Base-by-base conservation (phyloP, 805 yeast genomes). In the Candida glaebosa region DNA sequence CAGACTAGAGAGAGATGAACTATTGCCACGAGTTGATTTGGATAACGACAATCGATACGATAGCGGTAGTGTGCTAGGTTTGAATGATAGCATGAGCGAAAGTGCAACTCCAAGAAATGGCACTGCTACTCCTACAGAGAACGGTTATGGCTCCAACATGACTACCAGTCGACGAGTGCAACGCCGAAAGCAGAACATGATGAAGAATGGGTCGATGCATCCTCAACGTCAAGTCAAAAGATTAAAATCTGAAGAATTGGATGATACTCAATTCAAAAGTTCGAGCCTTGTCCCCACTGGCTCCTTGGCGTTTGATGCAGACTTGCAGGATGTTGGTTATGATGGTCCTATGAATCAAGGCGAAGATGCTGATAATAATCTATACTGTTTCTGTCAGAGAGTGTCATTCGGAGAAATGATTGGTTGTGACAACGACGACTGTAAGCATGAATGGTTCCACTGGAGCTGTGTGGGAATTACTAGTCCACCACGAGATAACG, bases 351-450 rank as follows among this genome's bases (percentile, higher is more conserved):
- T 10, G 14, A 37, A 40, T 10, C 41, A 43, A 12, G 45, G 41
- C 79, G 75, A 69, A 34, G 75, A 68, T 47, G 69, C 73, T 0
- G 75, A 70, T 45, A 69, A 69, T 45, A 67, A 61, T 38, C 53
- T 70, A 41, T 91, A 91, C 60, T 93, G 99, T 63, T 84, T 87
- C 65, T 93, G 99, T 59, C 96, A 88, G 60, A 84, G 93, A 50
- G 96, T 87, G 0, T 90, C 97, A 1, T 89, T 84, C 65, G 99
- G 99, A 19, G 90, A 84, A 53, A 93, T 93, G 99, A 87, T 93
- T 56, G 98, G 95, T 0, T 93, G 99, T 66, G 99, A 93, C 58
- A 86, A 88, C 47, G 84, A 84, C 18, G 81, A 84, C 52, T 93
- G 99, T 69, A 79, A 81, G 56, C 81, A 73, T 49, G 96, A 88